Percentiles rank a stretch among this genome's conserved stretches.
These are phyloP conservation scores for Exophiala sideris DNA, from an alignment of 2,329 filamentous ascomycete species.

Conservation along the genomic window DNA sequence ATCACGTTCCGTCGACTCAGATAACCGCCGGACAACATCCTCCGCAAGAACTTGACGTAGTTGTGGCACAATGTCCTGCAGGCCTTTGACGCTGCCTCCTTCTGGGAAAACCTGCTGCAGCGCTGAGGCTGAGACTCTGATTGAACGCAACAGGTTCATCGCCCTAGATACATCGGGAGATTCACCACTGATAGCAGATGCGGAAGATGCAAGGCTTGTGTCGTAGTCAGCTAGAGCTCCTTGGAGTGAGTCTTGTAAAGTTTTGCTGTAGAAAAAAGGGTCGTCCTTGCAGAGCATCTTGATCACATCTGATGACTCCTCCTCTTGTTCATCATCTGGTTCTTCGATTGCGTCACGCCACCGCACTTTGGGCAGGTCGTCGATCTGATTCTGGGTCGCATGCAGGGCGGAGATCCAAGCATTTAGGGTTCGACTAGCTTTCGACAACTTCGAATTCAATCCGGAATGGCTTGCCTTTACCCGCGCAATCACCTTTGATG, in stretches of 20 bases:
- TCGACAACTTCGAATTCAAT: constrained; percentile 7
- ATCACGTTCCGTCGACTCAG: background rate
- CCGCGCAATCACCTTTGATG: constrained; percentile 13
- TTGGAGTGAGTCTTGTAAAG: constrained; percentile 7
- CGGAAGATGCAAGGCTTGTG: constrained; percentile 6
- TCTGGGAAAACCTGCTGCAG: constrained; percentile 17
- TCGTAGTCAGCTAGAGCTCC: constrained; percentile 8
- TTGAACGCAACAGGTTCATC: constrained; percentile 16
- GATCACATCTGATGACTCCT: constrained; percentile 18
- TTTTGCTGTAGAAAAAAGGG: constrained; percentile 8
- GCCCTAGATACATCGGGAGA: background rate
- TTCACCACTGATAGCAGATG: background rate
- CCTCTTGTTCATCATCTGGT: constrained; percentile 29
- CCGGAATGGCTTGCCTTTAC: constrained; percentile 24
- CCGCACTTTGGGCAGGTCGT: constrained; percentile 12
- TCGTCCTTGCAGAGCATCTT: constrained; percentile 18
- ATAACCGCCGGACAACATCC: constrained; percentile 13
- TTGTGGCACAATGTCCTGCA: constrained; percentile 6
- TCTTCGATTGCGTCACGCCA: constrained; percentile 30
- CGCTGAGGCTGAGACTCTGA: constrained; percentile 13
- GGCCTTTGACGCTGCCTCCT: constrained; percentile 4
- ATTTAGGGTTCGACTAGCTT: constrained; percentile 12
- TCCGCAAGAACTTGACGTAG: constrained; percentile 19
- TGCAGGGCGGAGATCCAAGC: constrained; percentile 15
- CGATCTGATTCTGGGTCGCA: constrained; percentile 8